phyloP scores from a whole-genome alignment of 2,329 filamentous ascomycete genomes.

The Arthroderma uncinatum region DNA sequence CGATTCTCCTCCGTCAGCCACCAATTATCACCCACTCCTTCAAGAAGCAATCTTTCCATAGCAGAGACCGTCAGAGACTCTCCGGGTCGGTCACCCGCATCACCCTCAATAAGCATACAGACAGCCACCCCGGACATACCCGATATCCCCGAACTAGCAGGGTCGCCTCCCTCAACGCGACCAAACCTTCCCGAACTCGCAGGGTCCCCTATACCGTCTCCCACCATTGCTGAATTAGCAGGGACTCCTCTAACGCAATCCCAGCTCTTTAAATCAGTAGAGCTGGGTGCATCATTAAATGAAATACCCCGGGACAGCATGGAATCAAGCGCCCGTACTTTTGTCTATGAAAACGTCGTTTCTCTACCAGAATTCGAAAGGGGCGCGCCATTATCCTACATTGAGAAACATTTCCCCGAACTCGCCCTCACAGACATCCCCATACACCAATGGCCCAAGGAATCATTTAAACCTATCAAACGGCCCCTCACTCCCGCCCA shows the following conservation, averaged over 20 bases:
- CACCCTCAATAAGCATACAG: background rate
- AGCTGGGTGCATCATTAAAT: background rate
- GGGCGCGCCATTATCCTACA: slow-evolving; percentile 1
- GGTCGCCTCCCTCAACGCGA: background rate
- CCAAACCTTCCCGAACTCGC: background rate
- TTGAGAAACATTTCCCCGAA: slow-evolving; percentile 1
- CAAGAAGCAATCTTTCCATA: background rate
- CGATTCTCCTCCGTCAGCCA: background rate
- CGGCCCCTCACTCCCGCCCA: background rate
- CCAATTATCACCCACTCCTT: background rate
- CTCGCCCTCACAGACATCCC: background rate
- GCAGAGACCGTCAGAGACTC: background rate
- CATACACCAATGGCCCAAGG: background rate
- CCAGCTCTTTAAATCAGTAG: background rate
- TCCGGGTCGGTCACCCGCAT: background rate
- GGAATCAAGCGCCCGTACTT: background rate
- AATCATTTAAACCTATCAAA: background rate
- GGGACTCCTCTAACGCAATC: background rate
- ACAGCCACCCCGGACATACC: background rate
- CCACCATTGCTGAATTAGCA: background rate
- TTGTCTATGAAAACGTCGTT: background rate
- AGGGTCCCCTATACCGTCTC: background rate
- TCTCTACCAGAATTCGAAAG: background rate
- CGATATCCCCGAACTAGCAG: background rate
- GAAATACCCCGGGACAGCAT: background rate